These are phyloP conservation scores for Rossbeevera mucosa DNA, from an alignment of 768 basidiomycete species.

Conservation along the genomic window DNA sequence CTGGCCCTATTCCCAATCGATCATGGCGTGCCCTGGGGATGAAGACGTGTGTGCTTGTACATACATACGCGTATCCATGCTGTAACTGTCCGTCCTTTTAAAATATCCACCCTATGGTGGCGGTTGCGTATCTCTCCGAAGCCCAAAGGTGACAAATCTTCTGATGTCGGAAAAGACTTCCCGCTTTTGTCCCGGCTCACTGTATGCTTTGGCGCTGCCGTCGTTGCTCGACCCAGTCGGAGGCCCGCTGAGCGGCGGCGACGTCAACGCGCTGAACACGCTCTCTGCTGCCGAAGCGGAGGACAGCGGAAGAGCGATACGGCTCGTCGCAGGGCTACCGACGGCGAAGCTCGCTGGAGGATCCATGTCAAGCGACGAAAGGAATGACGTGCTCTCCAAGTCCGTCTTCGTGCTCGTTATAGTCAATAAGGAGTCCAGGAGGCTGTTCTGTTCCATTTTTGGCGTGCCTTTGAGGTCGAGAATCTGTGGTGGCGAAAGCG, in stretches of 20 bases:
- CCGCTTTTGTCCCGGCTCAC: conserved; percentile 46
- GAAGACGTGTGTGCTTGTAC: neutral
- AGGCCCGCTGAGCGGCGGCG: conserved; percentile 61
- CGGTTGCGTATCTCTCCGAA: conserved; percentile 60
- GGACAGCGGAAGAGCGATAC: conserved; percentile 49
- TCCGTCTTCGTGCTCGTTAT: conserved; percentile 91
- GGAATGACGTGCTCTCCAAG: conserved; percentile 85
- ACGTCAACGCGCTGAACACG: conserved; percentile 52
- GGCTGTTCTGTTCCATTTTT: conserved; percentile 77
- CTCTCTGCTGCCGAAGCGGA: conserved; percentile 40
- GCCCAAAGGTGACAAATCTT: conserved; percentile 84
- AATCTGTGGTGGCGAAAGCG: conserved; percentile 48
- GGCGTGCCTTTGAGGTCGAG: conserved; percentile 93
- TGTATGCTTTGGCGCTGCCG: conserved; percentile 34
- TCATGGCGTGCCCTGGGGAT: neutral
- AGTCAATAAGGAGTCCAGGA: conserved; percentile 87
- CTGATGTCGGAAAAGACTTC: conserved; percentile 88
- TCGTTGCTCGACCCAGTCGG: conserved; percentile 56
- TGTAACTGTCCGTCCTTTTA: neutral
- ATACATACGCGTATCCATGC: neutral
- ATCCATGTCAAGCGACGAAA: conserved; percentile 95
- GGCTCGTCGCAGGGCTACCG: conserved; percentile 62
- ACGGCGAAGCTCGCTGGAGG: conserved; percentile 57
- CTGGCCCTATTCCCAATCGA: neutral
- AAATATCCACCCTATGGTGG: conserved; percentile 9